These are phyloP conservation scores for Lentinus tigrinus DNA, from an alignment of 768 basidiomycete genomes.

Conservation along the genomic window DNA sequence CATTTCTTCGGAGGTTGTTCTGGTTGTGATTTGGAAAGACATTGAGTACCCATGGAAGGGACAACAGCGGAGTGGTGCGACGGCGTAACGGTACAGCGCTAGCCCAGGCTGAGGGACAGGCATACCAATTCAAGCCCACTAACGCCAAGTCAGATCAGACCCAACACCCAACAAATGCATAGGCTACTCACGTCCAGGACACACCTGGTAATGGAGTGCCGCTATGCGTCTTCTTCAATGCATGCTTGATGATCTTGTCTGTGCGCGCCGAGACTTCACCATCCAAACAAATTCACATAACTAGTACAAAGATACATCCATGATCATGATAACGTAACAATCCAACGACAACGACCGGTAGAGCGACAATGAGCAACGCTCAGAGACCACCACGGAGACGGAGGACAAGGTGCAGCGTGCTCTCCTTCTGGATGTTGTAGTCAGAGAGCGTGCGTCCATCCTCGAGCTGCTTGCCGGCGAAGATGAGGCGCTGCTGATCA, in stretches of 20 bases:
- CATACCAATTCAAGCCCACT: too few relatives aligned
- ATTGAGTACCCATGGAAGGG: too few relatives aligned
- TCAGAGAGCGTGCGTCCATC: conserved; percentile 32
- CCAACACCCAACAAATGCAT: too few relatives aligned
- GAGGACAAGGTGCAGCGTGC: conserved; percentile 36
- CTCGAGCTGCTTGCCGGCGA: conserved; percentile 32
- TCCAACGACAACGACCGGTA: background rate
- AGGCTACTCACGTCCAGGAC: too few relatives aligned
- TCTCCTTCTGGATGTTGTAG: conserved; percentile 33
- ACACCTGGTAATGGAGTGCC: too few relatives aligned
- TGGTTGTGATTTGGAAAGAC: too few relatives aligned
- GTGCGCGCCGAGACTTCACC: background rate
- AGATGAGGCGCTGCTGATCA: conserved; percentile 32
- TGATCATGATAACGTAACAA: conserved; percentile 8
- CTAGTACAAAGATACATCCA: conserved; percentile 11
- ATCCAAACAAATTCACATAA: conserved; percentile 2
- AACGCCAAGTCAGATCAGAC: too few relatives aligned
- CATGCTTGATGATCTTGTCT: background rate
- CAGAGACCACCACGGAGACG: conserved; percentile 49
- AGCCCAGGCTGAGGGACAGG: background rate
- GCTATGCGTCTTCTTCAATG: too few relatives aligned
- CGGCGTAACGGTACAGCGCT: too few relatives aligned
- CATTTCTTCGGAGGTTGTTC: too few relatives aligned
- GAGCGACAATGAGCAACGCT: conserved; percentile 8
- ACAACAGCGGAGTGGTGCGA: too few relatives aligned